Conservation (phyloP, 176 grass and related monocot species). For the Bromus sterilis region DNA sequence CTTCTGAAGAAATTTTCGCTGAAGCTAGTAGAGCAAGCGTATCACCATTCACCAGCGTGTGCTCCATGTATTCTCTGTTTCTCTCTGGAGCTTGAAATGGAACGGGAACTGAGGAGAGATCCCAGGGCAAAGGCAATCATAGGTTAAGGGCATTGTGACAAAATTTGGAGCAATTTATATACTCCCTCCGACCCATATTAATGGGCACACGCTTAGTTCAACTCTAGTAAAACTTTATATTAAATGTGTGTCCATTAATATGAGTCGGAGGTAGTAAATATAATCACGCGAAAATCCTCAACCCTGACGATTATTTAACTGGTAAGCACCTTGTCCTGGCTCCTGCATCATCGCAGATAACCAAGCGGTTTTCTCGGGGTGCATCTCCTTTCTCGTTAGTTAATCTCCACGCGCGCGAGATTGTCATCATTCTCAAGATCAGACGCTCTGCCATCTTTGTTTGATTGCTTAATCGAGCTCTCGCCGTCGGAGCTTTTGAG, state of each 20-base stretch:
- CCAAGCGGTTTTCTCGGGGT: slow-evolving; percentile 18
- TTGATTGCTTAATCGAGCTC: slow-evolving; percentile 30
- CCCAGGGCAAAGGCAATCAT: neutral
- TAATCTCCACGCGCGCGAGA: slow-evolving; percentile 18
- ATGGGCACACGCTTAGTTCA: too few relatives aligned
- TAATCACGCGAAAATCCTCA: neutral
- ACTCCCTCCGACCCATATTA: too few relatives aligned
- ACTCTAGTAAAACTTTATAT: too few relatives aligned
- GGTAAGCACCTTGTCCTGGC: neutral
- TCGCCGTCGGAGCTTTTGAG: slow-evolving; percentile 41
- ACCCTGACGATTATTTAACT: slow-evolving; percentile 10
- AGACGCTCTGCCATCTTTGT: slow-evolving; percentile 4
- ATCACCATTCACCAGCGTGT: neutral
- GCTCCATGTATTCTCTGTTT: neutral
- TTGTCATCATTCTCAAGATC: slow-evolving; percentile 21
- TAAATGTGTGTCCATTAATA: too few relatives aligned
- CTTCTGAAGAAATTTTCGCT: neutral
- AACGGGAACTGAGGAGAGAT: neutral
- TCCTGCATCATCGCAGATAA: neutral
- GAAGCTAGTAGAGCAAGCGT: neutral
- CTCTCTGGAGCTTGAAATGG: neutral
- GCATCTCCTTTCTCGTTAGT: neutral
- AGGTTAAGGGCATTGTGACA: slow-evolving; percentile 15
- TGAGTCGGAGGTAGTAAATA: too few relatives aligned
- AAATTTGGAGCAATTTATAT: slow-evolving; percentile 16